phyloP scores from a whole-genome alignment of 2,329 filamentous ascomycete species.

The Tolypocladium cylindrosporum region DNA sequence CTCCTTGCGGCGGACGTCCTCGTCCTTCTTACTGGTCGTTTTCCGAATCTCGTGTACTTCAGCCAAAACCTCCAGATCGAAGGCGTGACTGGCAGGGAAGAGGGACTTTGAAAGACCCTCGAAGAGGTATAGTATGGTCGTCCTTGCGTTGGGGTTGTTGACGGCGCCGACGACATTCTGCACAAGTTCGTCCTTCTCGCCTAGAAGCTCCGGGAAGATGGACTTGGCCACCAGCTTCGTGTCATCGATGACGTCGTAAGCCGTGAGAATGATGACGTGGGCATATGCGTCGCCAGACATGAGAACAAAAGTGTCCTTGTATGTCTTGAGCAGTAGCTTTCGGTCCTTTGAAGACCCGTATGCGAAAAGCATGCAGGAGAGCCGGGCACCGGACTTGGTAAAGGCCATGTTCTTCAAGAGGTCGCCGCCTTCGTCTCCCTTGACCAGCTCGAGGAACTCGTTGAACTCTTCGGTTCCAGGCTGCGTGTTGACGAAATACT shows the following conservation, averaged over 20 bases:
- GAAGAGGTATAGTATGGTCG: slow-evolving; percentile 72
- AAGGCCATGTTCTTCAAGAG: slow-evolving; percentile 93
- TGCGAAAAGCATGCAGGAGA: slow-evolving; percentile 74
- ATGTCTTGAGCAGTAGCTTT: slow-evolving; percentile 77
- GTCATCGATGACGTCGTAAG: slow-evolving; percentile 88
- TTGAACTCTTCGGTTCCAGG: slow-evolving; percentile 70
- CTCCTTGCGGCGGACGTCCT: slow-evolving; percentile 64
- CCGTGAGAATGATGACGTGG: slow-evolving; percentile 72
- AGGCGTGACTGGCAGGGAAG: slow-evolving; percentile 51
- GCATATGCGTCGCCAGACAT: slow-evolving; percentile 75
- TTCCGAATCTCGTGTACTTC: slow-evolving; percentile 73
- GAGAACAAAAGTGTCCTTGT: slow-evolving; percentile 78
- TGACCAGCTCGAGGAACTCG: slow-evolving; percentile 83
- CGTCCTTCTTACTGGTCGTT: slow-evolving; percentile 87
- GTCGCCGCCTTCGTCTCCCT: slow-evolving; percentile 84
- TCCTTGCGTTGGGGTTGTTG: slow-evolving; percentile 55
- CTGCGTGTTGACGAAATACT: slow-evolving; percentile 80
- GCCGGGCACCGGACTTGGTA: slow-evolving; percentile 74
- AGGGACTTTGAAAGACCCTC: slow-evolving; percentile 53
- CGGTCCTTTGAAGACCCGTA: slow-evolving; percentile 86
- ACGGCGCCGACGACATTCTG: slow-evolving; percentile 55
- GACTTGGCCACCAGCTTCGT: slow-evolving; percentile 80
- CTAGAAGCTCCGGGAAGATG: slow-evolving; percentile 78
- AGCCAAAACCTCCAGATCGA: slow-evolving; percentile 59
- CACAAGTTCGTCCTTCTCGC: slow-evolving; percentile 54